Evolutionary conservation across 306 rosid species (phyloP).

Genomic region (Cyamopsis tetragonoloba): DNA sequence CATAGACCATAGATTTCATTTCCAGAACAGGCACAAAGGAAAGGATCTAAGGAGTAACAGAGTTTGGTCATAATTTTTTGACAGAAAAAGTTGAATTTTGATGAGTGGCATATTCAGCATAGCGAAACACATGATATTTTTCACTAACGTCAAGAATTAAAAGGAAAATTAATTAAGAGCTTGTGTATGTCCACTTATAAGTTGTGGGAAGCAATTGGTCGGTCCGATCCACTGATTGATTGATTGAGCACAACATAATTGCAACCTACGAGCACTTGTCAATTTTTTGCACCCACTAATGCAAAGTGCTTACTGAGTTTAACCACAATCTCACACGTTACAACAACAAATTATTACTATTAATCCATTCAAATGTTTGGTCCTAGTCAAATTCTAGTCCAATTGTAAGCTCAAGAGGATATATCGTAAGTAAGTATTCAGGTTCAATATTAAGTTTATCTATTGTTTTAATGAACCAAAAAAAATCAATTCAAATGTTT

Average conservation of each 20-base stretch:
- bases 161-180: not conserved
- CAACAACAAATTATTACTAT: not conserved
- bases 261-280: not conserved
- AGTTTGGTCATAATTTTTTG: not conserved
- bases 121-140: not conserved
- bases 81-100: not conserved
- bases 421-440: no score
- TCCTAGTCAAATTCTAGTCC: no score
- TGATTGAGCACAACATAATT: not conserved
- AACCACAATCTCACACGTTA: not conserved
- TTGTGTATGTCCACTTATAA: not conserved
- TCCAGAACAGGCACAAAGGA: not conserved
- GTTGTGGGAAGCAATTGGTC: not conserved
- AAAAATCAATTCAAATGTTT: not conserved
- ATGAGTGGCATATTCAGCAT: not conserved
- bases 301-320: not conserved
- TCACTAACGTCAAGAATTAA: not conserved
- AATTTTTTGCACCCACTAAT: not conserved
- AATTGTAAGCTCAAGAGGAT: no score
- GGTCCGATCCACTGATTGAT: slow-evolving; percentile 6
- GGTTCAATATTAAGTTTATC: no score
- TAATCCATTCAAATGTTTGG: no score
- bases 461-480: no score
- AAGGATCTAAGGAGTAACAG: not conserved
- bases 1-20: not conserved